These are phyloP conservation scores for Polychytrium aggregatum DNA, from an alignment of 192 early-diverging fungal species.

Conservation along the genomic window DNA sequence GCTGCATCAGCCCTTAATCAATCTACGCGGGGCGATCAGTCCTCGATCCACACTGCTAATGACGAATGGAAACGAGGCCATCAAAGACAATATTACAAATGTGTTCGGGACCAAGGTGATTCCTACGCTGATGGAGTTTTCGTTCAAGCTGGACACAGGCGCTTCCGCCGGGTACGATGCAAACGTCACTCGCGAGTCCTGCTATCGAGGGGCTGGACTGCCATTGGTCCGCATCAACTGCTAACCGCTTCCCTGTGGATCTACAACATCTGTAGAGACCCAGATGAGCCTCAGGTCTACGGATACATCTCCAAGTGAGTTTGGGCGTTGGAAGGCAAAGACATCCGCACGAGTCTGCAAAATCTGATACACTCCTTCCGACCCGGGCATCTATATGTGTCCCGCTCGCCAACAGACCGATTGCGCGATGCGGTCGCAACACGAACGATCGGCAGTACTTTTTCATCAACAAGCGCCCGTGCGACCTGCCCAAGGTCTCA, in stretches of 20 bases:
- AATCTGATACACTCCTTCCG: constrained; percentile 35
- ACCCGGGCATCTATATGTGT: no score
- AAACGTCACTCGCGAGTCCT: not conserved
- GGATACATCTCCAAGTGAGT: constrained; percentile 28
- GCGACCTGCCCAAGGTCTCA: constrained; percentile 65
- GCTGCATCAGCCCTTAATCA: no score
- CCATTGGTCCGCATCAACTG: no score
- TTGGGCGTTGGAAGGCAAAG: not conserved
- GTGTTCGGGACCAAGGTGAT: constrained; percentile 63
- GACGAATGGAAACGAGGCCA: constrained; percentile 46
- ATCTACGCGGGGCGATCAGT: no score
- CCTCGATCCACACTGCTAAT: constrained; percentile 32
- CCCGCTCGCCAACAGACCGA: no score
- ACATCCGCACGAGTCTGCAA: not conserved
- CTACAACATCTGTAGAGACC: no score
- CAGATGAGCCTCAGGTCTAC: no score
- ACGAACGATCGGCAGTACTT: constrained; percentile 74
- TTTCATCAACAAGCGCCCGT: constrained; percentile 84
- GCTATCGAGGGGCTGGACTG: not conserved
- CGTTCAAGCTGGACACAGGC: constrained; percentile 29
- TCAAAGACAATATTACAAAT: constrained; percentile 60
- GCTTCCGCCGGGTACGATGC: not conserved
- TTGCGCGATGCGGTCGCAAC: constrained; percentile 56
- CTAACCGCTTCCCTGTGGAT: no score
- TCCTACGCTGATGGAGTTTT: constrained; percentile 17